These are phyloP conservation scores for Blastobotrys persicus DNA, from an alignment of 1,139 yeast species.

Conservation along the genomic window DNA sequence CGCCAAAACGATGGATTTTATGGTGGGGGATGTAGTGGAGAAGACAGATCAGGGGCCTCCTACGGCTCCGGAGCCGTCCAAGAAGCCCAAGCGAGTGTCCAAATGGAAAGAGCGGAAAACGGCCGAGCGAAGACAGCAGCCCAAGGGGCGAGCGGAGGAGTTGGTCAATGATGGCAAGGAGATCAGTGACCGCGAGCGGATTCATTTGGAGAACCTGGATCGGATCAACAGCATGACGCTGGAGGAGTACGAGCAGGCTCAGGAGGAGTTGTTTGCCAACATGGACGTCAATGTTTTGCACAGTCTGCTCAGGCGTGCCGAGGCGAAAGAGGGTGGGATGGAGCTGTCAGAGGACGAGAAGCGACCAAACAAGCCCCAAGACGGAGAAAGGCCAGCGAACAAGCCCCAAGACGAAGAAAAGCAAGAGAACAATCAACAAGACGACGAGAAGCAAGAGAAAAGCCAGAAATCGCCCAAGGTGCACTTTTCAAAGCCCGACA, in stretches of 20 bases:
- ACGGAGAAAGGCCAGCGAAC: conserved; percentile 10
- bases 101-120: conserved; percentile 37
- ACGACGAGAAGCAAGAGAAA: conserved; percentile 14
- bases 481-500: conserved; percentile 30
- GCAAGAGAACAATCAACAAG: not conserved
- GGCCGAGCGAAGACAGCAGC: conserved; percentile 17
- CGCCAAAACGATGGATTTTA: conserved; percentile 21
- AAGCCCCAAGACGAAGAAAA: conserved; percentile 21
- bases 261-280: conserved; percentile 60
- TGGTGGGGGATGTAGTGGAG: conserved; percentile 71
- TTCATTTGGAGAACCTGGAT: conserved; percentile 68
- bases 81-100: conserved; percentile 40
- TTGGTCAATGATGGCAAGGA: not conserved
- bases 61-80: conserved; percentile 35
- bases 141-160: not conserved
- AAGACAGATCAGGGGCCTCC: conserved; percentile 37
- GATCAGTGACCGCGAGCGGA: conserved; percentile 11
- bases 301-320: conserved; percentile 43
- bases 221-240: conserved; percentile 60
- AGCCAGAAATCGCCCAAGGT: conserved; percentile 15
- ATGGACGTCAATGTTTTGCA: conserved; percentile 70
- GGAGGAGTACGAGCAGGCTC: conserved; percentile 63
- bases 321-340: conserved; percentile 48
- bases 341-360: conserved; percentile 48
- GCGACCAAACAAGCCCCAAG: conserved; percentile 7